Evolutionary conservation across 2,329 filamentous ascomycete species (phyloP).

Genomic region (Sporothrix phasma): DNA sequence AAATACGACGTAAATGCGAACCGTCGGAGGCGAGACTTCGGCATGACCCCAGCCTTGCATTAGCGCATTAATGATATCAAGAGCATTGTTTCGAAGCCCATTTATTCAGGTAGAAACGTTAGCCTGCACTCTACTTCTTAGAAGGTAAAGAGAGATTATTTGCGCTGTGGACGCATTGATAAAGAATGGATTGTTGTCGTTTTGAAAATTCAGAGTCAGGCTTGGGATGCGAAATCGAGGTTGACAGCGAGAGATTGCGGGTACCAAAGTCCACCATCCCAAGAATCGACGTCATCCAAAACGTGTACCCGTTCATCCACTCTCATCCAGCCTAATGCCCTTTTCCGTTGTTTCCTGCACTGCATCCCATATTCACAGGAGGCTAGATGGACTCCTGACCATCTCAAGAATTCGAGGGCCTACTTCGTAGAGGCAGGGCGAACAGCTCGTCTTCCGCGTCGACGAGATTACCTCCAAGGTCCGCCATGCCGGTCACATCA

Average conservation of each 20-base stretch:
- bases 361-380: conserved; percentile 27
- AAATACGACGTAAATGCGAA: not conserved
- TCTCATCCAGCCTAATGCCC: no score
- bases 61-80: not conserved
- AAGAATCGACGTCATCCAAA: not conserved
- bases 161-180: no score
- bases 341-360: no score
- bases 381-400: conserved; percentile 69
- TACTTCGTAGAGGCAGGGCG: conserved; percentile 72
- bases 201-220: no score
- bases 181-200: no score
- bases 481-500: not conserved
- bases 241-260: not conserved
- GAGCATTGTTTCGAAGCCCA: no score
- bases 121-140: no score
- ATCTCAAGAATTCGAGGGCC: conserved; percentile 81
- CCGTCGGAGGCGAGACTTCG: conserved; percentile 4
- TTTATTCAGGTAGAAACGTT: no score
- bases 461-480: conserved; percentile 18
- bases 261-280: not conserved
- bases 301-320: no score
- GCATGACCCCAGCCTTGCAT: not conserved
- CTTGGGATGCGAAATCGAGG: no score
- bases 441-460: conserved; percentile 74
- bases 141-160: no score